A percentile compares a stretch with the other conserved stretches of the same genome.
phyloP scores from a whole-genome alignment of 73 alveolate species.

The Paramecium sexaurelia region DNA sequence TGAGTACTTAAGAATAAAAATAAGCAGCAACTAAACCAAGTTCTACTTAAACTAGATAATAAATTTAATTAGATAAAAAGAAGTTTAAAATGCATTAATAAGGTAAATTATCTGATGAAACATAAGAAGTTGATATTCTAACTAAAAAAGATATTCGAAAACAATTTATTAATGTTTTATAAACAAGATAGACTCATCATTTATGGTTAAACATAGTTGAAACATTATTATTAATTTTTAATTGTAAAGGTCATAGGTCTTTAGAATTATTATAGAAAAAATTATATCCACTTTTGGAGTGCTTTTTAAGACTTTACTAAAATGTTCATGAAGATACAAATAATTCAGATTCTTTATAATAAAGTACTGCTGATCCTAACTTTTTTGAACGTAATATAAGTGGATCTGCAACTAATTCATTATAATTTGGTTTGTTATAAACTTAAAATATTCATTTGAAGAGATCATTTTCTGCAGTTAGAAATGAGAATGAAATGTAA shows the following conservation, averaged over 20 bases:
- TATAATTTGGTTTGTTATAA: conserved; percentile 8
- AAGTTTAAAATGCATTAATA: background rate
- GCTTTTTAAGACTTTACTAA: background rate
- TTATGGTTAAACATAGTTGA: conserved; percentile 43
- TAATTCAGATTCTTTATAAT: background rate
- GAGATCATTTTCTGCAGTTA: background rate
- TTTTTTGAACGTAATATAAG: conserved; percentile 36
- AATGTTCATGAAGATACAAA: background rate
- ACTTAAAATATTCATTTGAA: background rate
- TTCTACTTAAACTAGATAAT: background rate
- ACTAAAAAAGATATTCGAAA: conserved; percentile 22
- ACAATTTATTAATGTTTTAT: background rate
- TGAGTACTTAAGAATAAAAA: background rate
- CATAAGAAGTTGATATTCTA: background rate
- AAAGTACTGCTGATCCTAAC: background rate
- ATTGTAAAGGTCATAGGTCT: background rate
- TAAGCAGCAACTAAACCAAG: background rate
- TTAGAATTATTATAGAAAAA: background rate
- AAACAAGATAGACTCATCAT: conserved; percentile 34
- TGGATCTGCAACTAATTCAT: conserved; percentile 19
- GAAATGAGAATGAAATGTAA: conserved; percentile 38
- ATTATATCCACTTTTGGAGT: conserved; percentile 28
- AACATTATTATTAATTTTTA: conserved; percentile 22
- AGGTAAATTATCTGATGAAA: background rate
- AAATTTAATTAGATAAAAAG: conserved; percentile 26